phyloP scores from a whole-genome alignment of 257 asterid genomes.

The Rhazya stricta region DNA sequence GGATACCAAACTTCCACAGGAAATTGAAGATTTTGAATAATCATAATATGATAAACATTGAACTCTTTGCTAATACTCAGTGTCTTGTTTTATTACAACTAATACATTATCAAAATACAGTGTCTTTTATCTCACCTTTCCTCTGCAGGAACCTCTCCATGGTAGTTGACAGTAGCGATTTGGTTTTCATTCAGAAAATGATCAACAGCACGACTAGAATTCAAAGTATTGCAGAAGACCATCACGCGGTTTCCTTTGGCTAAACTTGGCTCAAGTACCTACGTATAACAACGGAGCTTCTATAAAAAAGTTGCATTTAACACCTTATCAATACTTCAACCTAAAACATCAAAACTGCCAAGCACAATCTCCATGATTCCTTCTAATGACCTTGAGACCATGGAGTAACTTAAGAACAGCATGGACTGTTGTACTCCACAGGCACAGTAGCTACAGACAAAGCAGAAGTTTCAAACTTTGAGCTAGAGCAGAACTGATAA shows the following conservation, averaged over 20 bases:
- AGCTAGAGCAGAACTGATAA: neutral
- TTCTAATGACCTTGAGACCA: neutral
- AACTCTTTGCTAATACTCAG: neutral
- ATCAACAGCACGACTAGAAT: conserved; percentile 97
- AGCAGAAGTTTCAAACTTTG: neutral
- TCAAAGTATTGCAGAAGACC: conserved; percentile 96
- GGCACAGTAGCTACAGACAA: neutral
- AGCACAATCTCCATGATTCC: neutral
- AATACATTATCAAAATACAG: neutral
- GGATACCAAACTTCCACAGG: neutral
- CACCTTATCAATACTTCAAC: neutral
- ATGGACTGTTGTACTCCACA: neutral
- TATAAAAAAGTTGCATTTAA: neutral
- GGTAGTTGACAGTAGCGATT: conserved; percentile 88
- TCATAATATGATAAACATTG: neutral
- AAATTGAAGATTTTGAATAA: neutral
- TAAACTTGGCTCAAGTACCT: conserved; percentile 99
- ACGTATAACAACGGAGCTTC: conserved; percentile 17
- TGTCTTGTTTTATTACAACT: neutral
- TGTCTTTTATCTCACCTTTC: conserved; percentile 57
- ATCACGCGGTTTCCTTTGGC: conserved; percentile 93
- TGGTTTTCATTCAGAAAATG: conserved; percentile 80
- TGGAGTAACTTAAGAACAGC: neutral
- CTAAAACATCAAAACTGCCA: neutral
- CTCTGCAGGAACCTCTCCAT: conserved; percentile 97